Evolutionary conservation across 768 basidiomycete genomes (phyloP), one percentile per base, ranked within the genome.

Genomic region (Holtermannia corniformis): DNA sequence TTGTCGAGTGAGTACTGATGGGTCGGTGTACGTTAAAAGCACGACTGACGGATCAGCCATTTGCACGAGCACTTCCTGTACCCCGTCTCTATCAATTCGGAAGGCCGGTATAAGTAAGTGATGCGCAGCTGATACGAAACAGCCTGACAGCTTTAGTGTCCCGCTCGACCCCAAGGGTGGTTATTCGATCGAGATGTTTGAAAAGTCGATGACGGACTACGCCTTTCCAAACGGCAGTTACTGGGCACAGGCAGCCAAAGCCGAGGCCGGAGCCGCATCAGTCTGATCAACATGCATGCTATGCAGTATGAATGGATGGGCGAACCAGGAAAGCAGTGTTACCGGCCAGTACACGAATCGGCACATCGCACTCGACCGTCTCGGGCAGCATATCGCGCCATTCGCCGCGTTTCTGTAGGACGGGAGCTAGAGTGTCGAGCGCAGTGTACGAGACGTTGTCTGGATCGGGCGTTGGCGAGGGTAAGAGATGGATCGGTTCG

Each of bases 291-390:
- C 14, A 11, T 10, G n/a, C 12, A 47, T 10, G 7, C 32, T 37
- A 37, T 37, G 32, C 32, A 37, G 7, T 7, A 44, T 50, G 52
- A 3, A 60, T 45, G 21, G 55, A 60, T 16, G 67, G 64, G n/a
- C 58, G 27, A 1, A 65, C 64, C 24, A 64, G 52, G 73, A 87
- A 90, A 42, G 83, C 85, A 3, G 87, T 92, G 73, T 88, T 90
- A 42, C 87, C 87, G 11, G 90, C 83, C 79, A 85, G 91, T 1
- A 95, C 85, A 60, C 72, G 81, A 52, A 97, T 80, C 19, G 88
- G 87, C 41, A 97, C 86, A 70, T 91, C 87, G 63, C 91, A 95
- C 71, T 95, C 93, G 16, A 97, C 89, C 54, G 83, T 86, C 78
- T 96, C 91, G 22, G 84, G 78, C 64, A 71, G 76, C 11, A 86